Conservation (phyloP, 2,329 filamentous ascomycete genomes). For the Colletotrichum paranaense region DNA sequence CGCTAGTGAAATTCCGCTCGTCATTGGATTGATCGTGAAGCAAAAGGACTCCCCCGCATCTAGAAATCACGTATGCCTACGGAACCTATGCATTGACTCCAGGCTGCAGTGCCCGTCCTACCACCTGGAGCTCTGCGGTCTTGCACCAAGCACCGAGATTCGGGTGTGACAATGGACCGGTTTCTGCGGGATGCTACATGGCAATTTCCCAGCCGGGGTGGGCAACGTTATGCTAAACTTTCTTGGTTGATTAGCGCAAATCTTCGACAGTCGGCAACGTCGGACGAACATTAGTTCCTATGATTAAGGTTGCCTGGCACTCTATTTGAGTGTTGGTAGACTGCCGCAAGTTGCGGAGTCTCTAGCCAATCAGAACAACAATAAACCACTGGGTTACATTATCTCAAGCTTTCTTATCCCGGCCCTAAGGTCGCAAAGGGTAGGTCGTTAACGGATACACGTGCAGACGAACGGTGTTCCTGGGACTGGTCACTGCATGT, state of each 20-base stretch:
- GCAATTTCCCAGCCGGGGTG: not conserved
- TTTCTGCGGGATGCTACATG: not conserved
- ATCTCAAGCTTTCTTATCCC: not conserved
- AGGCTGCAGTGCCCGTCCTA: not conserved
- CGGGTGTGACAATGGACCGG: not conserved
- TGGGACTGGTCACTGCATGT: not conserved
- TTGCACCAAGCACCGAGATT: not conserved
- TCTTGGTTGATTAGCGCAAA: not conserved
- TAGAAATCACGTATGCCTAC: not conserved
- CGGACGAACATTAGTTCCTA: not conserved
- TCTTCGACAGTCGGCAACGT: not conserved
- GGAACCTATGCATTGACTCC: not conserved
- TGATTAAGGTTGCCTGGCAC: constrained; percentile 4
- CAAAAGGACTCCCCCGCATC: not conserved
- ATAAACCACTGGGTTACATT: not conserved
- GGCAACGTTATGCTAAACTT: not conserved
- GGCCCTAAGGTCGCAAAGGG: not conserved
- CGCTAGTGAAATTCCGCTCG: not conserved
- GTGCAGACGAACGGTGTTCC: not conserved
- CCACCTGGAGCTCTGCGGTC: not conserved
- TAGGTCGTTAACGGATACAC: not conserved
- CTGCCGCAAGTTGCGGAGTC: not conserved
- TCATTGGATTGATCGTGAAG: not conserved
- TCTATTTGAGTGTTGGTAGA: constrained; percentile 4
- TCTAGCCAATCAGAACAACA: not conserved